Evolutionary conservation across 2,329 filamentous ascomycete genomes (phyloP), one percentile per base, ranked within the genome.

Genomic region (Fusarium caatingaense): DNA sequence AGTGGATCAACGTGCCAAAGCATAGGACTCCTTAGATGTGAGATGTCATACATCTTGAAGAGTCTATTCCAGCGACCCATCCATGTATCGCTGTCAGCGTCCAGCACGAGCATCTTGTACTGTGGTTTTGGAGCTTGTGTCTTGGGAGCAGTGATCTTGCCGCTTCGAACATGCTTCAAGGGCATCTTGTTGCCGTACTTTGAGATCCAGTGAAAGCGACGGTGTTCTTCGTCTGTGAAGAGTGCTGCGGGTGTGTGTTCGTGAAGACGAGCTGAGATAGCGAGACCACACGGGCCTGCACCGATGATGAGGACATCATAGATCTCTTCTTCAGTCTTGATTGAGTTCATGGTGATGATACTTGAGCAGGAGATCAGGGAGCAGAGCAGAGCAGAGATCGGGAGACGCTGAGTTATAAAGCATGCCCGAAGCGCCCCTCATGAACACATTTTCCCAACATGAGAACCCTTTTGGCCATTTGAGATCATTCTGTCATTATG

Each of bases 191-290:
- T 84, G 28, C 86, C 85, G 74, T 93, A 87, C 59, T 89, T 90
- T 60, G 85, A 85, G 60, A 93, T 90, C 90, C 92, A 94, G 78
- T 92, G 89, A 76, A 92, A 95, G n/a, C 92, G 86, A 44, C 91
- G 88, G 74, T 95, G 92, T 75, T 95, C 93, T 71, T 93, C 91
- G 75, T 95, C 92, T 0, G 92, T 94, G 79, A 95, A 95, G 55
- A 94, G 88, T 3, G 92, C 92, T 0, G 91, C 92, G 0, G 92
- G 92, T 0, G 91, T 92, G 57, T 86, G 84, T 78, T 95, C 92
- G 44, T 87, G 86, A 2, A 95, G 85, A 6, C 92, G 87, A 2
- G 92, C 89, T 11, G 93, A 91, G 8, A 92, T 87, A 8, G 91
- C 91, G 6, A 95, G 88, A 7, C 92, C 92, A 69, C 89, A 92